Evolutionary conservation across 179 eudicot species (phyloP).

Genomic region (Spergularia azorica): DNA sequence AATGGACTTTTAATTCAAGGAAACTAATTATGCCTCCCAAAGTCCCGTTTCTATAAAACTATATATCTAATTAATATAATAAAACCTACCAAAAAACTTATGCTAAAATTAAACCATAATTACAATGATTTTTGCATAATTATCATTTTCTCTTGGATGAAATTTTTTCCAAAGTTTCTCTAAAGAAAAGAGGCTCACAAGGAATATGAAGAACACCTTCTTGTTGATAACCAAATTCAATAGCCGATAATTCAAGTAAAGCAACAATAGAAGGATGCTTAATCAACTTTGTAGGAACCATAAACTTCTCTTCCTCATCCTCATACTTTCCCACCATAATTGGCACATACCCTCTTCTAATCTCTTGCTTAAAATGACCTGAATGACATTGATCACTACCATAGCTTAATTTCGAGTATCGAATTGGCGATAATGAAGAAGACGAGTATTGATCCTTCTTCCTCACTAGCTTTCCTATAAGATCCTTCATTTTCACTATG

Average conservation of each 20-base stretch:
- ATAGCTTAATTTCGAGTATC: constrained; percentile 10
- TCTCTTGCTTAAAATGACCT: not conserved
- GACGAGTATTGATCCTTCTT: constrained; percentile 13
- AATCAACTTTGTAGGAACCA: constrained; percentile 33
- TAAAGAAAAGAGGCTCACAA: constrained; percentile 29
- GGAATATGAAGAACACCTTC: constrained; percentile 33
- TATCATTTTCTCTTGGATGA: constrained; percentile 5
- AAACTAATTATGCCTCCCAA: too few relatives aligned
- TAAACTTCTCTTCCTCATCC: constrained; percentile 30
- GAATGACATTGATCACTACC: not conserved
- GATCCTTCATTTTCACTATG: constrained; percentile 6
- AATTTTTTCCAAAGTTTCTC: constrained; percentile 16
- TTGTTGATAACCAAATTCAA: constrained; percentile 36
- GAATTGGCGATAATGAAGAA: not conserved
- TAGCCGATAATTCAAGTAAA: constrained; percentile 24
- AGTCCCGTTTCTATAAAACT: too few relatives aligned
- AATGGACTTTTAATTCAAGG: too few relatives aligned
- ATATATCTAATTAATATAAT: too few relatives aligned
- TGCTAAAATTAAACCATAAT: too few relatives aligned
- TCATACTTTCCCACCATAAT: constrained; percentile 25
- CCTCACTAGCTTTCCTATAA: constrained; percentile 24
- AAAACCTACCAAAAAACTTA: too few relatives aligned
- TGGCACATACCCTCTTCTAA: constrained; percentile 32
- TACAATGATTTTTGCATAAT: too few relatives aligned
- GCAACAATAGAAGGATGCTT: constrained; percentile 31